Percentiles rank a stretch among this genome's conserved stretches.
phyloP scores from a whole-genome alignment of 148 eudicot genomes.

The Gaultheria prostrata region DNA sequence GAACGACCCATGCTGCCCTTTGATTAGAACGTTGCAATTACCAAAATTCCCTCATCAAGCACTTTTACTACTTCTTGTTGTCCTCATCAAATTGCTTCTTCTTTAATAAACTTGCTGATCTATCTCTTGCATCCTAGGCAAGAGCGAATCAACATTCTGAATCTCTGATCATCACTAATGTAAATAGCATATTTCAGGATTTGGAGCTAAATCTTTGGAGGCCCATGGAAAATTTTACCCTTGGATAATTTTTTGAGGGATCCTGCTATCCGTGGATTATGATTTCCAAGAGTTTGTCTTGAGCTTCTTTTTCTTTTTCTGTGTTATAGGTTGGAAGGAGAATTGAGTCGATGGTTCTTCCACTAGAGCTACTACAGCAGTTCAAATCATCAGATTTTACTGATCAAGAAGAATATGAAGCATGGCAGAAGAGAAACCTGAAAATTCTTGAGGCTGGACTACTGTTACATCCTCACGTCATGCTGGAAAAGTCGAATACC shows the following conservation, averaged over 20 bases:
- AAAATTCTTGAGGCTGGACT: conserved; percentile 95
- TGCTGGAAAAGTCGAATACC: conserved; percentile 67
- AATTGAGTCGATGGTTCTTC: conserved; percentile 78
- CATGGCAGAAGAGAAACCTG: conserved; percentile 85
- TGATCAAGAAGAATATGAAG: conserved; percentile 73
- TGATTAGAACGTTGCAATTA: too few relatives aligned
- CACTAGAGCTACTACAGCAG: conserved; percentile 90
- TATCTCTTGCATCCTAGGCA: not conserved
- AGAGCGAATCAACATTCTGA: not conserved
- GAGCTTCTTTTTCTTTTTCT: not conserved
- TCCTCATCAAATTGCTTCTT: too few relatives aligned
- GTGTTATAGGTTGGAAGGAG: conserved; percentile 71
- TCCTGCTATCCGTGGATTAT: not conserved
- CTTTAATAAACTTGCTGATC: not conserved
- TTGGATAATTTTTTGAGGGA: not conserved
- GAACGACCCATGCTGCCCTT: too few relatives aligned
- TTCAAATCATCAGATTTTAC: conserved; percentile 84
- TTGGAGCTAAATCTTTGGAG: not conserved
- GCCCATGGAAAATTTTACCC: not conserved
- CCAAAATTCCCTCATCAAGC: too few relatives aligned
- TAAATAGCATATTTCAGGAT: not conserved
- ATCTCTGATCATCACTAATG: not conserved
- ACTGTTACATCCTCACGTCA: conserved; percentile 69
- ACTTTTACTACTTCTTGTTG: too few relatives aligned
- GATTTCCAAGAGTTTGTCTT: not conserved